Base-by-base conservation (phyloP, 129 eudicot species). In the Deinandra increscens region DNA sequence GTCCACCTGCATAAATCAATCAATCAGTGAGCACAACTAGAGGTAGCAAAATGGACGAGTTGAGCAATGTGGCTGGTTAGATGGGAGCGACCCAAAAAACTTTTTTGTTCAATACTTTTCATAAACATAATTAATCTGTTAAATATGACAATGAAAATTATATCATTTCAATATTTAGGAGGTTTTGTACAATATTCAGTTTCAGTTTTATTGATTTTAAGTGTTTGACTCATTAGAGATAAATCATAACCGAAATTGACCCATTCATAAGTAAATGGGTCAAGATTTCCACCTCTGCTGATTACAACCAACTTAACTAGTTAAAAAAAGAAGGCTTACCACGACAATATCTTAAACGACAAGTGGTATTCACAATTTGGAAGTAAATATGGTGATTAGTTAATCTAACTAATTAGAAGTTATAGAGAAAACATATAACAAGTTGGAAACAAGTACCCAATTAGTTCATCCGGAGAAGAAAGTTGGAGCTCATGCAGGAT, bases 401-500 rank as follows among this genome's bases (percentile, higher is more conserved):
- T 1, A 26, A 23, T 26, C 62, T 22, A 22, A 9, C 9, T 22
- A 55, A 54, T 29, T 56, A 12, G 38, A 59, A 59, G 10, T 31
- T 54, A 10, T 31, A 29, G 5, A 4, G 0, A 33, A 13, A 62
- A n/a, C 29, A 45, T 64, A 50, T n/a, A 54, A 26, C 31, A 26
- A 51, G 61, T 60, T 59, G 60, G 59, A 76, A 85, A 29, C 37
- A 74, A 23, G 77, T 91, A 89, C 98, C 98, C 97, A 37, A 91
- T 86, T 42, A 91, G 84, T 75, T 91, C 96, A 80, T 88, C 96
- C 1, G 97, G 91, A 9, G 91, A 88, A 65, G 88, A 78, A 77
- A 91, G 96, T 66, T 85, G 74, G 45, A 91, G 97, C 29, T 59
- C 56, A 13, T 80, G 82, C 19, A 91, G 78, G 59, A 88, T 88